Percentiles rank a stretch among this genome's conserved stretches.
Conservation (phyloP, 177 flowering plant species). For the Telopea speciosissima region DNA sequence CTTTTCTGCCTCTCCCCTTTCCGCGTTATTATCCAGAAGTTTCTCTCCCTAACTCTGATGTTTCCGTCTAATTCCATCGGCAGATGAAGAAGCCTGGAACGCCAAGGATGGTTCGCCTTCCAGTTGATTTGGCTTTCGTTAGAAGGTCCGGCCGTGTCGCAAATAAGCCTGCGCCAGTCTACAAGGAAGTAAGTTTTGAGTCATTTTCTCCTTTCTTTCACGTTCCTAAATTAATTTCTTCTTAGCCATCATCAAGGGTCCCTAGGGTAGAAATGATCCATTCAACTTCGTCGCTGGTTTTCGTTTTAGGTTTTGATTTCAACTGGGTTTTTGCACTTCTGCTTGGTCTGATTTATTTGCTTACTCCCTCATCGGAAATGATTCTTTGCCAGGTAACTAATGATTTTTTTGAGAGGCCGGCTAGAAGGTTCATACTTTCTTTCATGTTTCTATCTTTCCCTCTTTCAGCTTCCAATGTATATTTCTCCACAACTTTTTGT, state of each 20-base stretch:
- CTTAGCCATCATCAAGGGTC: too few relatives aligned
- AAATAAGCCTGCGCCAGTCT: constrained; percentile 35
- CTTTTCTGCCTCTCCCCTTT: too few relatives aligned
- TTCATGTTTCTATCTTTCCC: not conserved
- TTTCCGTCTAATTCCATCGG: not conserved
- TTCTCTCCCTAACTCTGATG: not conserved
- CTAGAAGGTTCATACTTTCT: constrained; percentile 30
- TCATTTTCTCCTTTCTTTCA: not conserved
- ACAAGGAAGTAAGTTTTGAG: constrained; percentile 40
- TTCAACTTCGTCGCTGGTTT: too few relatives aligned
- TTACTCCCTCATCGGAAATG: not conserved
- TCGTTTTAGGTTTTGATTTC: too few relatives aligned
- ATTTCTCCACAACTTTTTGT: not conserved
- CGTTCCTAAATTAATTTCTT: too few relatives aligned
- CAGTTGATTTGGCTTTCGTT: constrained; percentile 22
- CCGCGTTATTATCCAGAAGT: too few relatives aligned
- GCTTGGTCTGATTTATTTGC: too few relatives aligned
- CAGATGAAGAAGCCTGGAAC: constrained; percentile 33
- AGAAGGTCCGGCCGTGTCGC: constrained; percentile 59
- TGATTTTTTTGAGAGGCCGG: constrained; percentile 24
- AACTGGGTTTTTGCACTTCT: too few relatives aligned
- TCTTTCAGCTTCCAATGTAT: too few relatives aligned
- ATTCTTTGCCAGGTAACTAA: constrained; percentile 25
- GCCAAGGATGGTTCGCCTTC: constrained; percentile 7
- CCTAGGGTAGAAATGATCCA: too few relatives aligned